phyloP scores from a whole-genome alignment of 75 land plant species.

The Selaginella moellendorffii region DNA sequence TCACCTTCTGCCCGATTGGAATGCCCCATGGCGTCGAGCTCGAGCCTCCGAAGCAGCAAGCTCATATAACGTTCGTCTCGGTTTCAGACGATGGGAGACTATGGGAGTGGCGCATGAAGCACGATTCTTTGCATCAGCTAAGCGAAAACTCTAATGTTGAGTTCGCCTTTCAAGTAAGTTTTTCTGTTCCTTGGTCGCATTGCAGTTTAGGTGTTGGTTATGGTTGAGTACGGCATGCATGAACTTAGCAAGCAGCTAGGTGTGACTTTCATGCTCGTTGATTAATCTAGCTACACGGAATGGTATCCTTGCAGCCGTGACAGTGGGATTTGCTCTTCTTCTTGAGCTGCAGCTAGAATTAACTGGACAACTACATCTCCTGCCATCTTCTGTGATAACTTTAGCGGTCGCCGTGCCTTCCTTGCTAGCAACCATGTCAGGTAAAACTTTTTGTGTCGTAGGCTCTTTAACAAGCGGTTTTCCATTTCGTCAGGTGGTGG shows the following conservation, averaged over 20 bases:
- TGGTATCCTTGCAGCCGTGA: neutral
- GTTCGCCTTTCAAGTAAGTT: no score
- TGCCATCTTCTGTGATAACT: conserved; percentile 66
- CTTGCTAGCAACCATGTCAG: conserved; percentile 57
- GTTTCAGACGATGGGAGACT: conserved; percentile 93
- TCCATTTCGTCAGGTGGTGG: conserved; percentile 55
- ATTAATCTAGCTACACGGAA: neutral
- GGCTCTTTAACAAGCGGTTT: neutral
- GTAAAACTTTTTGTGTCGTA: conserved; percentile 25
- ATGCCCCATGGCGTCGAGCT: neutral
- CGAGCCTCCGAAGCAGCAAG: neutral
- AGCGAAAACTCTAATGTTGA: no score
- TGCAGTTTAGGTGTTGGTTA: no score
- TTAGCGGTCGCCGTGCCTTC: conserved; percentile 89
- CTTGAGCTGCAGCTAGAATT: conserved; percentile 45
- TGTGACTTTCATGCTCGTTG: neutral
- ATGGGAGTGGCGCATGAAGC: conserved; percentile 77
- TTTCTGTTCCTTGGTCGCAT: no score
- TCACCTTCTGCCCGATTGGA: conserved; percentile 43
- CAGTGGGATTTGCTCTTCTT: neutral
- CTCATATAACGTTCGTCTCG: conserved; percentile 45
- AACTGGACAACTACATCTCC: conserved; percentile 82
- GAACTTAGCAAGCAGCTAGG: no score
- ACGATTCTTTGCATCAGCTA: conserved; percentile 2
- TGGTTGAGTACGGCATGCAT: no score